Conservation (phyloP, 306 rosid genomes). For the Ziziphus jujuba region DNA sequence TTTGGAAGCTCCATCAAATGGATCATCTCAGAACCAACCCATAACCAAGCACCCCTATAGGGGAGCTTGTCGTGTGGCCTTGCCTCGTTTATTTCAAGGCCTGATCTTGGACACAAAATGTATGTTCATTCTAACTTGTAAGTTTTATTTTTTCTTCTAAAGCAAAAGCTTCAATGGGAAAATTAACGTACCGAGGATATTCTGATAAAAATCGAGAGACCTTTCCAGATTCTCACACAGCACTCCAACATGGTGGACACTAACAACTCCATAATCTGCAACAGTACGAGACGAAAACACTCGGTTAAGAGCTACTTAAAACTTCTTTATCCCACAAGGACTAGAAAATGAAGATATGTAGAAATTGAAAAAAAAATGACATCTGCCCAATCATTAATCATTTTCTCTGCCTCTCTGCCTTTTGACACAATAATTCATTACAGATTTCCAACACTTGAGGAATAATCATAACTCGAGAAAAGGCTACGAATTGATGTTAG, state of each 20-base stretch:
- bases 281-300: slow-evolving; percentile 21
- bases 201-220: slow-evolving; percentile 80
- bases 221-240: slow-evolving; percentile 81
- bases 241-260: slow-evolving; percentile 88
- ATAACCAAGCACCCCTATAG: slow-evolving; percentile 94
- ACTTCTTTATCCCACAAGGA: neutral
- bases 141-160: neutral
- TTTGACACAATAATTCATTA: no score
- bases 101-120: slow-evolving; percentile 23
- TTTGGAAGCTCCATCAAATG: slow-evolving; percentile 98
- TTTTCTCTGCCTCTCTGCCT: neutral
- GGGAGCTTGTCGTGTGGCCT: slow-evolving; percentile 96
- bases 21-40: slow-evolving; percentile 99
- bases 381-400: neutral
- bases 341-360: neutral
- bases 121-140: neutral
- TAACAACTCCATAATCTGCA: slow-evolving; percentile 81
- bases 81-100: slow-evolving; percentile 90
- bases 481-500: neutral
- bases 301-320: neutral
- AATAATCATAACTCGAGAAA: slow-evolving; percentile 1
- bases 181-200: slow-evolving; percentile 63
- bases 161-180: slow-evolving; percentile 3
- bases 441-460: no score
- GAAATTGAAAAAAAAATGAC: no score